These are phyloP conservation scores for Wallacemonas rigidus DNA, from an alignment of 208 protist genomes.

Conservation along the genomic window DNA sequence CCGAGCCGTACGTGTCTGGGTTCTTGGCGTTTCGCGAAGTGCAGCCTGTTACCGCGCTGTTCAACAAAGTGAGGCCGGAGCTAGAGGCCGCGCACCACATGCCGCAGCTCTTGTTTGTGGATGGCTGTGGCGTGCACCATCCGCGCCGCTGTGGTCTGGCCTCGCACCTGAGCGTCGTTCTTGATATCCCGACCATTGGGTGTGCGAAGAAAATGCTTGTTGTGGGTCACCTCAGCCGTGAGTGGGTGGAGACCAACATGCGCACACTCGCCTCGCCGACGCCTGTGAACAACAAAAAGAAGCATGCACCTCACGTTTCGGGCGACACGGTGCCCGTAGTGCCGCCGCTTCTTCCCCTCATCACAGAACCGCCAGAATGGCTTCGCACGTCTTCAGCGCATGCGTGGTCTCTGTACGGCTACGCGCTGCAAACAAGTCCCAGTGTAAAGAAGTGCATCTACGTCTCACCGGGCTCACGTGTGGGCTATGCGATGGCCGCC, in stretches of 20 bases:
- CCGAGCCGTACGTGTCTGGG: conserved; percentile 92
- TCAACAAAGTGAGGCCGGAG: conserved; percentile 27
- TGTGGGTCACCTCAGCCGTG: conserved; percentile 81
- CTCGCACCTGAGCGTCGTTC: conserved; percentile 92
- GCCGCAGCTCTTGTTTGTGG: conserved; percentile 93
- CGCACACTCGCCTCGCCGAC: neutral
- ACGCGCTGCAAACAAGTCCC: conserved; percentile 47
- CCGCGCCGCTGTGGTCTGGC: conserved; percentile 92
- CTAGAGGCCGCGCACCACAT: conserved; percentile 29
- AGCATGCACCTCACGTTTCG: no score
- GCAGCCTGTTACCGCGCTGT: conserved; percentile 46
- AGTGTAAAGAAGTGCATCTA: conserved; percentile 81
- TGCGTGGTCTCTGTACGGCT: conserved; percentile 46
- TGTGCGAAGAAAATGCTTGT: conserved; percentile 91
- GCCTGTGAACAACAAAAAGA: neutral
- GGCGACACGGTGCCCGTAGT: neutral
- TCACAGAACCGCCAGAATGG: neutral
- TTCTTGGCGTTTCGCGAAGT: conserved; percentile 97
- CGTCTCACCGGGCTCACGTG: conserved; percentile 91
- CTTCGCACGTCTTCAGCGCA: neutral
- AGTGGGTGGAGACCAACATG: conserved; percentile 27
- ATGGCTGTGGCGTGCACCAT: conserved; percentile 96
- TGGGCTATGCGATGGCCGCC: conserved; percentile 79
- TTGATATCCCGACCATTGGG: conserved; percentile 92
- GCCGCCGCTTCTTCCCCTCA: conserved; percentile 9